Base-by-base conservation (phyloP, 2,329 filamentous ascomycete species). In the Polytolypa hystricis region DNA sequence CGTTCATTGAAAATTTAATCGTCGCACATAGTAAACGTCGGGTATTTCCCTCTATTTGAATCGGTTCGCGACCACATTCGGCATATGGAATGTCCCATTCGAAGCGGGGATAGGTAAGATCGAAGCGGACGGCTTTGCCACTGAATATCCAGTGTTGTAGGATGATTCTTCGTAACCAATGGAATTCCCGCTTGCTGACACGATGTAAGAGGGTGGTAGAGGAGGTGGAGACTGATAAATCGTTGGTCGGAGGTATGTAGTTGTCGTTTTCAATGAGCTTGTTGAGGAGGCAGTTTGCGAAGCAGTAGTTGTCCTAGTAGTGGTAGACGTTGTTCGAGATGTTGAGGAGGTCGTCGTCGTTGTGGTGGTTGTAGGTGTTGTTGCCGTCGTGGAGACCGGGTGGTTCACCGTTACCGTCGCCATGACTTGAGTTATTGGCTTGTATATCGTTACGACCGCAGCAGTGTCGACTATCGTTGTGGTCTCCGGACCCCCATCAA, bases 401-500 rank as follows among this genome's bases (percentile, higher is more conserved):
- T 33, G 15, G 17, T 14, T 21, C 17, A 39, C 30, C 4, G 42
- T 45, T 18, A 40, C 27, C 2, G 39, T 45, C 17, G 35, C 20
- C 7, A 39, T 15, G 27, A 43, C 37, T 34, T 40, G 31, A 6
- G 42, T 45, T 10, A 38, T 34, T 17, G 34, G 41, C 31, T 35
- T 33, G 14, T 36, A 29, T 7, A 43, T 39, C 12, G 45, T 45
- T 28, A 47, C 39, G 15, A 42, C 35, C 19, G 35, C 34, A 5
- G 35, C 34, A 3, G 33, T 4, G 20, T 33, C 38, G 10, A 25
- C n/a, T 3, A 19, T 38, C 16, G 40, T 39, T 15, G 38, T 18
- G 5, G 35, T 26, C 27, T 36, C 41, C 30, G 37, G 23, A 8
- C 37, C 39, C n/a, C 45, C 43, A 38, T 45, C 41, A 25, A 47